A percentile compares a stretch with the other conserved stretches of the same genome.
phyloP scores from a whole-genome alignment of 441 rosid genomes.

The Breynia disticha region DNA sequence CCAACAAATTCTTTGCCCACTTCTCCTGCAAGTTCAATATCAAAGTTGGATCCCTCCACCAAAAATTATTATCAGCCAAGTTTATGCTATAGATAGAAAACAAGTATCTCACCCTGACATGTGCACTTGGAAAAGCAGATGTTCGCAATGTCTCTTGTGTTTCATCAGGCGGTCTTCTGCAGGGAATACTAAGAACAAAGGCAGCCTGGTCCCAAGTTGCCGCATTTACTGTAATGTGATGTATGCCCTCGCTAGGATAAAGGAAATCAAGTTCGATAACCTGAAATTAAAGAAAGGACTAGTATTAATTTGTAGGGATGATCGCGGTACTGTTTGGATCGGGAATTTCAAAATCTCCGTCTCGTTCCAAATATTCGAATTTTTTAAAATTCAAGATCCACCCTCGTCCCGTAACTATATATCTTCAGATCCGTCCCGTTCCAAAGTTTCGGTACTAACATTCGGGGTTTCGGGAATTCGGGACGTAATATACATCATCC shows the following conservation, averaged over 20 bases:
- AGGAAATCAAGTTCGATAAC: slow-evolving; percentile 68
- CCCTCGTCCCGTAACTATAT: too few species aligned
- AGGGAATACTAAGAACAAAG: slow-evolving; percentile 50
- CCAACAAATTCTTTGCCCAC: slow-evolving; percentile 76
- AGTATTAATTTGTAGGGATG: too few species aligned
- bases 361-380: too few species aligned
- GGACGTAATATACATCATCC: too few species aligned
- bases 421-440: too few species aligned
- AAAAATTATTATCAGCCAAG: neutral
- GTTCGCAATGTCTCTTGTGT: slow-evolving; percentile 67
- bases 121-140: slow-evolving; percentile 52
- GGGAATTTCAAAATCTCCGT: too few species aligned
- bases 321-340: too few species aligned
- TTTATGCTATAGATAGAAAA: neutral
- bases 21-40: slow-evolving; percentile 41
- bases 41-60: neutral
- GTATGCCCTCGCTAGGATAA: slow-evolving; percentile 70
- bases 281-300: slow-evolving; percentile 18
- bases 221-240: slow-evolving; percentile 61
- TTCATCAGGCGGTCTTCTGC: slow-evolving; percentile 42
- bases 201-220: slow-evolving; percentile 69
- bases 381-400: too few species aligned
- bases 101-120: slow-evolving; percentile 21
- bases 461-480: too few species aligned
- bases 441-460: too few species aligned